Conservation (phyloP, 2,329 filamentous ascomycete genomes). For the Aspergillus ustus region DNA sequence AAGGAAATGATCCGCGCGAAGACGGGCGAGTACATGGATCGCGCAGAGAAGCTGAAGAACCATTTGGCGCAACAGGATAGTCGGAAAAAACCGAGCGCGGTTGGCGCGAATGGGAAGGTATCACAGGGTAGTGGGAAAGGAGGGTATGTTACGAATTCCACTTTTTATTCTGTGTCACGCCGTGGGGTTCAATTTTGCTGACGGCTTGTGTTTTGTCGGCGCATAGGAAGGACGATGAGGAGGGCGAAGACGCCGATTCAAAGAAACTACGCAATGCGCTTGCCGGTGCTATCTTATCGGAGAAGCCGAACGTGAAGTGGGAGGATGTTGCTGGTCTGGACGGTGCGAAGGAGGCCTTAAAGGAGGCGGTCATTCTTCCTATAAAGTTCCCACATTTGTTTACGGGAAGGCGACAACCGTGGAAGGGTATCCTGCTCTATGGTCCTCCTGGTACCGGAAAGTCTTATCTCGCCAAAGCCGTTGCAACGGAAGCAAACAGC, state of each 20-base stretch:
- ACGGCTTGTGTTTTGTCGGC: conserved; percentile 10
- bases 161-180: not conserved
- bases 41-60: conserved; percentile 95
- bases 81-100: conserved; percentile 56
- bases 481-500: conserved; percentile 97
- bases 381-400: conserved; percentile 99
- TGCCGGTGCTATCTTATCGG: conserved; percentile 87
- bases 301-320: conserved; percentile 96
- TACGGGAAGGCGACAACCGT: conserved; percentile 92
- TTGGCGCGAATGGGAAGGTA: conserved; percentile 56
- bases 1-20: conserved; percentile 98
- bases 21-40: conserved; percentile 96
- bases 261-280: conserved; percentile 95
- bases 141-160: conserved; percentile 47
- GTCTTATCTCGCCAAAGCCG: conserved; percentile 94
- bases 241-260: conserved; percentile 77
- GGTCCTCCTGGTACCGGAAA: conserved; percentile 97
- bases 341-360: conserved; percentile 91
- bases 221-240: conserved; percentile 59
- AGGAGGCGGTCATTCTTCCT: conserved; percentile 95
- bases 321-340: conserved; percentile 97
- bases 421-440: conserved; percentile 97
- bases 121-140: conserved; percentile 59
- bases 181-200: conserved; percentile 2
- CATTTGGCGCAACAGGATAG: conserved; percentile 72